Evolutionary conservation across 768 basidiomycete species (phyloP), one percentile per base, ranked within the genome.

Genomic region (Podaxis sp.): DNA sequence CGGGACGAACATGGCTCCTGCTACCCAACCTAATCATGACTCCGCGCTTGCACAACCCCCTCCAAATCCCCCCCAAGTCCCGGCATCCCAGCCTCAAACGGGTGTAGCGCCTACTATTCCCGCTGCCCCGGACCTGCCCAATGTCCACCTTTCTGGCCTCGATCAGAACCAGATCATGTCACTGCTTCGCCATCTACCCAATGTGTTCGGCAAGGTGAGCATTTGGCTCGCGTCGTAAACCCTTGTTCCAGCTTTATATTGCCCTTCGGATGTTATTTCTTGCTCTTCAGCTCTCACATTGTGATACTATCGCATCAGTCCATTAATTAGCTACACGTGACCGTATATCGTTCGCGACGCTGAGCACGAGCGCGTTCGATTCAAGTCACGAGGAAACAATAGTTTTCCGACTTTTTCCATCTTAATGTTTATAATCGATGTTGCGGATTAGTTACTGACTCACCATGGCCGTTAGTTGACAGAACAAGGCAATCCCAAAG

Each of bases 161-260:
- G 82, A 85, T 67, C 76, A 79, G 21, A 75, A 76, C 35, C 87
- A 89, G 71, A 77, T 90, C 57, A 76, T 85, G 72, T 80, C 73
- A 52, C 70, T 90, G 32, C 72, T 90, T 23, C 83, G 85, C 57
- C 78, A 79, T 50, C 66, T 86, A 32, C 82, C 85, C 4, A 72
- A 73, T 55, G 74, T 85, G 27, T 82, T 86, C 53, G 77, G 71
- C 64, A 85, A 87, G 79, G 86, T 86, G 76, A 73, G 71, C 70
- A 55, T 70, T 18, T 47, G 59, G 10, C 28, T 28, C 47, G 21
- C 25, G n/a, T 46, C 36, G 32, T n/a, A 28, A 48, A 2, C 57
- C 32, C 40, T 59, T 28, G 52, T 56, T 64, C 63, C n/a, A 35
- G 57, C 44, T 61, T 60, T 40, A 46, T 57, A 40, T 66, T 36